Evolutionary conservation across 768 basidiomycete species (phyloP).

Genomic region (Cubamyces sp.): DNA sequence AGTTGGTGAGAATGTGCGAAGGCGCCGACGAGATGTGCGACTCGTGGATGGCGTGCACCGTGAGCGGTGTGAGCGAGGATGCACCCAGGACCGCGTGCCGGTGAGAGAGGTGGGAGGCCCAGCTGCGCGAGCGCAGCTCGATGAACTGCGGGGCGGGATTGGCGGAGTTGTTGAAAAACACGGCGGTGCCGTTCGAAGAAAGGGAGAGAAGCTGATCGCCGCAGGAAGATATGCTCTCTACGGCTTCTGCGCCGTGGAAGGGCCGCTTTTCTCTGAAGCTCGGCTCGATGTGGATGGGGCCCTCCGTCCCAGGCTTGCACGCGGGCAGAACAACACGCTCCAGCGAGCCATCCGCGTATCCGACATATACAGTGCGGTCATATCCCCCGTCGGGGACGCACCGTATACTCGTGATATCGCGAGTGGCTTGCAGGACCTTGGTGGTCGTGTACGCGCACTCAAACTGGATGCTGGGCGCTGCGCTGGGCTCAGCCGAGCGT

Average conservation of each 20-base stretch:
- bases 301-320: slow-evolving; percentile 22
- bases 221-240: slow-evolving; percentile 60
- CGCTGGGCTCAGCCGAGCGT: slow-evolving; percentile 8
- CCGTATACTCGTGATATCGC: slow-evolving; percentile 38
- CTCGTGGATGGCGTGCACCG: slow-evolving; percentile 55
- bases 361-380: slow-evolving; percentile 34
- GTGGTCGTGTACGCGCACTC: slow-evolving; percentile 33
- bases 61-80: slow-evolving; percentile 60
- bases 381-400: slow-evolving; percentile 32
- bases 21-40: slow-evolving; percentile 52
- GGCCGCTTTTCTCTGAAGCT: slow-evolving; percentile 28
- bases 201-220: slow-evolving; percentile 54
- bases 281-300: slow-evolving; percentile 25
- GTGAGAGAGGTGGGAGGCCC: slow-evolving; percentile 63
- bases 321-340: slow-evolving; percentile 48
- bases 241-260: slow-evolving; percentile 48
- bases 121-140: slow-evolving; percentile 57
- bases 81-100: slow-evolving; percentile 71
- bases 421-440: slow-evolving; percentile 30
- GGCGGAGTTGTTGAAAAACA: slow-evolving; percentile 39
- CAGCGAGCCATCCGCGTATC: slow-evolving; percentile 35
- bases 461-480: slow-evolving; percentile 28
- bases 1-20: slow-evolving; percentile 49
- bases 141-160: slow-evolving; percentile 37
- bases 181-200: slow-evolving; percentile 57